Base-by-base conservation (phyloP, 768 basidiomycete species). In the Hygrophorus russula region DNA sequence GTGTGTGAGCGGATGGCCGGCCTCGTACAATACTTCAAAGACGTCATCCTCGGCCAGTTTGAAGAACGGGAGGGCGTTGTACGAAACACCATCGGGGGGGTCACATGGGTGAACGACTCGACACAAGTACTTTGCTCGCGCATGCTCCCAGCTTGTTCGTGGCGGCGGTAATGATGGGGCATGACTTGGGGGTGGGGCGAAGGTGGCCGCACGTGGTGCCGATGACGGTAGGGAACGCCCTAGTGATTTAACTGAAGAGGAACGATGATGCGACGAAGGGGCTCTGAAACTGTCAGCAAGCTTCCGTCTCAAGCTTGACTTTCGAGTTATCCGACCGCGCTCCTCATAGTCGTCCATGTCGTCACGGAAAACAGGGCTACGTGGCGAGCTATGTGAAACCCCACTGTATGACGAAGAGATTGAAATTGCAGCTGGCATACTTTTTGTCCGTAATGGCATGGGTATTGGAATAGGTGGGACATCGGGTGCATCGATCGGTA, bases 41-140 rank as follows among this genome's bases (percentile, higher is more conserved):
- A 77, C 54, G 29, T 82, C 77, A 3, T 74, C 78, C 27, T 74
- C 68, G 27, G 60, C 57, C n/a, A 90, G 67, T 10, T 66, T 73
- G 57, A 88, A 86, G 69, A 90, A 89, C 11, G 84, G 84, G 54
- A 80, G 75, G 36, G 71, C 74, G 50, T 78, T 80, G 53, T 88
- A 89, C 15, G 75, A 67, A 8, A 80, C 78, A 7, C 73, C 69
- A 0, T 60, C 53, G 0, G 82, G 82, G 3, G 82, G 83, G 11
- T 68, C 62, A 59, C 82, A 86, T 8, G 75, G 69, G 49, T 84
- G 82, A 18, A 86, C 68, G 8, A 79, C 83, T 18, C 69, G 68
- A 49, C 83, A 87, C 4, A 71, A 55, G 56, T 88, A 88, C 42
- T 80, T 70, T 29, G 73, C 68, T 0, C 67, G 72, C 38, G 68